A percentile compares a stretch with the other conserved stretches of the same genome.
These are phyloP conservation scores for Spathaspora arborariae DNA, from an alignment of 805 yeast species.

Conservation along the genomic window DNA sequence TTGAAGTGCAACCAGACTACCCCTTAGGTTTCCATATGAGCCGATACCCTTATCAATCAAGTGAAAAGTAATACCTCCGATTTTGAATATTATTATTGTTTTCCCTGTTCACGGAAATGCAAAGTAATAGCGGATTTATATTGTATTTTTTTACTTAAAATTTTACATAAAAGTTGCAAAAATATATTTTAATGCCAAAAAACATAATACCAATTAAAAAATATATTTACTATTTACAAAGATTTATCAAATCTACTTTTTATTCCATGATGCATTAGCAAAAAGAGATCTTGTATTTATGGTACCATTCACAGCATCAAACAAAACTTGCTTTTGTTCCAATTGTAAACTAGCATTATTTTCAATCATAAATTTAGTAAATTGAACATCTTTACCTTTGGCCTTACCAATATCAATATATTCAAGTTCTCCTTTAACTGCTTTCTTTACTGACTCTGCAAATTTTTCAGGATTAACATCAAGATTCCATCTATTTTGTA, in stretches of 20 bases:
- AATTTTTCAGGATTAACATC: conserved; percentile 20
- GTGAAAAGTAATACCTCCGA: too few relatives aligned
- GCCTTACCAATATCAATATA: conserved; percentile 10
- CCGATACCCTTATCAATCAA: too few relatives aligned
- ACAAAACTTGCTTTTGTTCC: conserved; percentile 25
- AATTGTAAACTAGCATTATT: conserved; percentile 26
- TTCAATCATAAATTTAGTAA: conserved; percentile 10
- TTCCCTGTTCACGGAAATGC: not conserved
- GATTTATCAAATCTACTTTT: not conserved
- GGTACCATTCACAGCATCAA: conserved; percentile 28
- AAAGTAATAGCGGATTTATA: not conserved
- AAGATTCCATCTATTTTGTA: conserved; percentile 25
- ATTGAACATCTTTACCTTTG: conserved; percentile 7
- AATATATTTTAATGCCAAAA: not conserved
- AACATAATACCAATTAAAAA: not conserved
- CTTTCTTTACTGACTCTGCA: conserved; percentile 21
- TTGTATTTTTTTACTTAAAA: not conserved
- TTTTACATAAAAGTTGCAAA: not conserved
- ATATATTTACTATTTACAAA: not conserved
- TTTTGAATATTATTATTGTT: not conserved
- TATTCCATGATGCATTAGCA: conserved; percentile 16
- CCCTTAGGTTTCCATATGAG: too few relatives aligned
- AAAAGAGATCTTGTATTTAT: conserved; percentile 11
- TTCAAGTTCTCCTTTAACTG: conserved; percentile 30
- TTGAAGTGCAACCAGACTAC: too few relatives aligned